Base-by-base conservation (phyloP, 202 grass and related monocot genomes). In the Panicum hallii region DNA sequence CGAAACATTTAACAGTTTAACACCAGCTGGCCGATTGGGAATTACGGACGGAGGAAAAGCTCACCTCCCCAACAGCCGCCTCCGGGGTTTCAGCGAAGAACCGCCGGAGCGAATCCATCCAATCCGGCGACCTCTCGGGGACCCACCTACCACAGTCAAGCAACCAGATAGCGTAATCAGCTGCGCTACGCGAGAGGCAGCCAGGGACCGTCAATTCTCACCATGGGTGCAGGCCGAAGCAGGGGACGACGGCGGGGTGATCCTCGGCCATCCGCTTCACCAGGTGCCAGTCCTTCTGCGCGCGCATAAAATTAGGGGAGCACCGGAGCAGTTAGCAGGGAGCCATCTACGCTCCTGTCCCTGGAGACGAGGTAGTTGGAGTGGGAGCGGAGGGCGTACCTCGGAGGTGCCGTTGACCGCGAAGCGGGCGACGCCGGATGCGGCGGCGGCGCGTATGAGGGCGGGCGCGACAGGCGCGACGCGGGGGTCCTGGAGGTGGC, bases 221-320 rank as follows among this genome's bases (percentile, higher is more conserved):
- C 91, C 97, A 99, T 55, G 93, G 93, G 56, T 99, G 93, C 63
- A 96, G 75, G 32, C 93, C 93, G 64, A 99, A 96, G 82, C 90
- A 96, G n/a, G 97, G 93, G 76, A 96, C 46, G 74, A 94, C 75
- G 44, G 79, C 82, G 2, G 93, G 83, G 84, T 99, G 82, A 48
- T 94, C 84, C 57, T 94, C 76, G 46, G 88, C 87, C 93, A 96
- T 91, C 86, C 85, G 91, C 88, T 92, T 92, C 80, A 99, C 91
- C 5, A 88, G 40, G 78, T 92, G 84, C 91, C 96, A 92, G 72
- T 99, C 93, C 84, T 89, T 91, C 93, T 96, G 69, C 67, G 38
- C 32, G 23, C 52, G 20, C 26, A 34, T 40, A 44, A 55, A 32
- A 67, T 47, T 36, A 74, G 5, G 32, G 1, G 61, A 62, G 26